Percentiles rank a stretch among this genome's conserved stretches.
phyloP scores from a whole-genome alignment of 345 rosid genomes.

The Melastoma malabathricum region DNA sequence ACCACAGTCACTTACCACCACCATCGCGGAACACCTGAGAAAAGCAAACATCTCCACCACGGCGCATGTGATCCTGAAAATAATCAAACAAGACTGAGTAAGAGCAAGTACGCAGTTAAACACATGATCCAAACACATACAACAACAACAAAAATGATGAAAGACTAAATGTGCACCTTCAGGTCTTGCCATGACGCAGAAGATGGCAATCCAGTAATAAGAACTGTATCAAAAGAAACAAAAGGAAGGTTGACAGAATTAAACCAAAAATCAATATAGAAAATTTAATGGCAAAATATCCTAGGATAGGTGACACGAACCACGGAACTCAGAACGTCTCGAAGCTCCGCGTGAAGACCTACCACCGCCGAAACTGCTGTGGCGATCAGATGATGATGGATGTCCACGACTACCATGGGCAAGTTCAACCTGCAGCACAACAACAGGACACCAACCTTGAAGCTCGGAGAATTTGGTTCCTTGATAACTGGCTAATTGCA shows the following conservation, averaged over 20 bases:
- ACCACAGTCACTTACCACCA: conserved; percentile 34
- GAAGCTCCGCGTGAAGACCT: conserved; percentile 61
- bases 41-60: conserved; percentile 95
- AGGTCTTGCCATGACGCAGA: conserved; percentile 99
- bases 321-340: conserved; percentile 80
- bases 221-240: conserved; percentile 28
- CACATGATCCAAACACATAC: not conserved
- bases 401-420: conserved; percentile 79
- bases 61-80: conserved; percentile 84
- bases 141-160: not conserved
- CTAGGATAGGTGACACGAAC: conserved; percentile 18
- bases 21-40: conserved; percentile 86
- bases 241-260: not conserved
- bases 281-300: not conserved
- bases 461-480: too few relatives aligned
- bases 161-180: conserved; percentile 39
- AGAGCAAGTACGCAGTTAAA: not conserved
- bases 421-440: conserved; percentile 59
- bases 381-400: conserved; percentile 60
- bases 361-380: conserved; percentile 53
- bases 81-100: not conserved
- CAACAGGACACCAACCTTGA: not conserved
- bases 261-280: not conserved
- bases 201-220: conserved; percentile 78
- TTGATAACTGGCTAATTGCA: too few relatives aligned